Conservation (phyloP, 2,329 filamentous ascomycete species). For the Phyllosticta citrichinensis region DNA sequence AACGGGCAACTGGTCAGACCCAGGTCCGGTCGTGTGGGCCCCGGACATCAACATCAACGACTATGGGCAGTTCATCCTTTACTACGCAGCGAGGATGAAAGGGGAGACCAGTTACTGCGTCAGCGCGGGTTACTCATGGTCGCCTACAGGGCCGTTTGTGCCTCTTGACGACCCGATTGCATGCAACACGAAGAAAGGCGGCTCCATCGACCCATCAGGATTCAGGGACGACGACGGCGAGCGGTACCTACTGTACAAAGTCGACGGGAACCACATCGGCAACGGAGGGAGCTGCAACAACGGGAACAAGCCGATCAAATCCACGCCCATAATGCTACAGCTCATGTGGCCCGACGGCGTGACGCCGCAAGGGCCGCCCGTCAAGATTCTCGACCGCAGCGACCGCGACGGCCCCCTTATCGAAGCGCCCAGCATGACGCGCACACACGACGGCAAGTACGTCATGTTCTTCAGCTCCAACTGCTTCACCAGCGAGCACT, state of each 20-base stretch:
- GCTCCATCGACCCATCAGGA: slow-evolving; percentile 53
- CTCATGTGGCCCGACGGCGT: slow-evolving; percentile 41
- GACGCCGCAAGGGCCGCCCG: slow-evolving; percentile 41
- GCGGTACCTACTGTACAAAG: slow-evolving; percentile 54
- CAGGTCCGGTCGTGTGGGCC: slow-evolving; percentile 23
- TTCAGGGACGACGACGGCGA: slow-evolving; percentile 46
- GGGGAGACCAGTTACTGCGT: slow-evolving; percentile 43
- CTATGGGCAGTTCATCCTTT: slow-evolving; percentile 48
- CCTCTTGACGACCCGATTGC: slow-evolving; percentile 40
- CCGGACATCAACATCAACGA: slow-evolving; percentile 20
- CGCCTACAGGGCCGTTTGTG: slow-evolving; percentile 43
- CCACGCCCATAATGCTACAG: slow-evolving; percentile 50
- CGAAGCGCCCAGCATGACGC: slow-evolving; percentile 49
- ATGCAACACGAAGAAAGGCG: slow-evolving; percentile 40
- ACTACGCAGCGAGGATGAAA: slow-evolving; percentile 45
- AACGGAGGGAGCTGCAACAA: slow-evolving; percentile 38
- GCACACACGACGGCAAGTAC: slow-evolving; percentile 40
- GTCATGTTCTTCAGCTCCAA: slow-evolving; percentile 54
- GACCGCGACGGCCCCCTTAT: slow-evolving; percentile 45
- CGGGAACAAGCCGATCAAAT: slow-evolving; percentile 26
- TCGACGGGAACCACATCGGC: slow-evolving; percentile 52
- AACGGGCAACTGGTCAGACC: slow-evolving; percentile 19
- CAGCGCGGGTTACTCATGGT: slow-evolving; percentile 43
- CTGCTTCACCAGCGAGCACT: slow-evolving; percentile 44
- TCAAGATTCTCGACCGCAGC: slow-evolving; percentile 38